Base-by-base conservation (phyloP, 352 stramenopile genomes). In the Pythium aristosporum region DNA sequence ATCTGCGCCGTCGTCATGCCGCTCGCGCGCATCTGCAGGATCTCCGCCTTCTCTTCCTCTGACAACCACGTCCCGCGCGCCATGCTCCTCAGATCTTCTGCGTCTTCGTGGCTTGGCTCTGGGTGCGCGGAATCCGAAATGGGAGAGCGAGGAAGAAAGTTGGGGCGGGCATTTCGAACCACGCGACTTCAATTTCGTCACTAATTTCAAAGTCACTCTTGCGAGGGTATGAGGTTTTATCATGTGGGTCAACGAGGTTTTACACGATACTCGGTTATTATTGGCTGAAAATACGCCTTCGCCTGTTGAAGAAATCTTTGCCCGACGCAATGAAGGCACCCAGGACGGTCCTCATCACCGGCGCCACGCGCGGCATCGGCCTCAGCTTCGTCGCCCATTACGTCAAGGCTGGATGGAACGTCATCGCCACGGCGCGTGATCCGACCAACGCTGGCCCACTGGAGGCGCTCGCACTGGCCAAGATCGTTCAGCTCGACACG, bases 401-500 rank as follows among this genome's bases (percentile, higher is more conserved):
- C 57, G 53, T 57, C 28, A 11, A 43, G 1, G 23, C 42, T 7
- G 62, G 65, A 3, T 76, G 65, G 59, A 68, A 50, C 28, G 63
- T 79, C 51, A 70, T 72, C 34, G 55, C 55, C 5, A 54, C 67
- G 21, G 68, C 58, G 25, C 63, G 71, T n/a, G 51, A 61, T 42
- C 36, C 30, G 0, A 21, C 59, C 25, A 54, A 41, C 18, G 65
- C 56, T 21, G 67, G 63, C 12, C 28, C 16, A 32, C 55, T 62
- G 16, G 21, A 44, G 25, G 55, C 55, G 18, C 23, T 82, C 37
- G 23, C 57, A 1, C 69, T 69, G 18, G 67, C 71, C 34, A 74
- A 79, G 52, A 49, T 89, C 20, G 65, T 85, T 44, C 50, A 63
- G 30, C 56, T 86, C 10, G 77, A 88, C 49, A 69, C 55, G 20